phyloP scores from a whole-genome alignment of 495 filamentous ascomycete species.

The Penicillium macrosclerotiorum region DNA sequence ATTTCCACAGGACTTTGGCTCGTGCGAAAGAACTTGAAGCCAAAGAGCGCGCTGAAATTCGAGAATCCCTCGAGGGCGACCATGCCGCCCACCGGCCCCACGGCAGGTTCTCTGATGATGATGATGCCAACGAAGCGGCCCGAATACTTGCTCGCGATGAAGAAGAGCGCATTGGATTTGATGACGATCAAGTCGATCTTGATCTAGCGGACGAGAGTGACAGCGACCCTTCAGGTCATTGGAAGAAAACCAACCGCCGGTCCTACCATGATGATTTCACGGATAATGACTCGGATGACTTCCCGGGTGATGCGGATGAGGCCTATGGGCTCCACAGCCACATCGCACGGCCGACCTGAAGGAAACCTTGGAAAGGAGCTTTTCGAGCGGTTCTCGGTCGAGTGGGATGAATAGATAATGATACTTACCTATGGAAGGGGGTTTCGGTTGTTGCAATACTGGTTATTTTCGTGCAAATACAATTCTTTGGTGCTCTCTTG shows the following conservation, averaged over 20 bases:
- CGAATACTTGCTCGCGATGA: slow-evolving; percentile 47
- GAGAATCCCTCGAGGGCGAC: slow-evolving; percentile 37
- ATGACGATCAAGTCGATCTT: slow-evolving; percentile 43
- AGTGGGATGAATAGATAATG: too few relatives aligned
- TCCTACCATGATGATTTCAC: slow-evolving; percentile 53
- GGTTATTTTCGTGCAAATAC: too few relatives aligned
- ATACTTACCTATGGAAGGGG: too few relatives aligned
- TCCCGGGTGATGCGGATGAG: slow-evolving; percentile 41
- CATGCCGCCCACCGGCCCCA: slow-evolving; percentile 41
- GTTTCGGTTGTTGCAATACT: too few relatives aligned
- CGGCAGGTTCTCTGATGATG: slow-evolving; percentile 45
- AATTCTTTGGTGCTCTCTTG: too few relatives aligned
- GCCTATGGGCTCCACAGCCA: slow-evolving; percentile 50
- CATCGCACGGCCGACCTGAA: slow-evolving; percentile 20
- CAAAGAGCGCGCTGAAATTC: slow-evolving; percentile 63
- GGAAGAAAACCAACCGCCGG: slow-evolving; percentile 20
- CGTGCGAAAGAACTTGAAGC: slow-evolving; percentile 80
- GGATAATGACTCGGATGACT: slow-evolving; percentile 53
- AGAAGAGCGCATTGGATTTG: slow-evolving; percentile 48
- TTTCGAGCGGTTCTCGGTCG: background rate
- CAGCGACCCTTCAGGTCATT: slow-evolving; percentile 22
- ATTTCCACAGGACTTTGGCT: slow-evolving; percentile 62
- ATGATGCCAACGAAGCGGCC: slow-evolving; percentile 41
- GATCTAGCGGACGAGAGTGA: slow-evolving; percentile 40
- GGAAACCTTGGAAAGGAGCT: background rate